Conservation (phyloP, 2,329 filamentous ascomycete species). For the Fusarium sp. region DNA sequence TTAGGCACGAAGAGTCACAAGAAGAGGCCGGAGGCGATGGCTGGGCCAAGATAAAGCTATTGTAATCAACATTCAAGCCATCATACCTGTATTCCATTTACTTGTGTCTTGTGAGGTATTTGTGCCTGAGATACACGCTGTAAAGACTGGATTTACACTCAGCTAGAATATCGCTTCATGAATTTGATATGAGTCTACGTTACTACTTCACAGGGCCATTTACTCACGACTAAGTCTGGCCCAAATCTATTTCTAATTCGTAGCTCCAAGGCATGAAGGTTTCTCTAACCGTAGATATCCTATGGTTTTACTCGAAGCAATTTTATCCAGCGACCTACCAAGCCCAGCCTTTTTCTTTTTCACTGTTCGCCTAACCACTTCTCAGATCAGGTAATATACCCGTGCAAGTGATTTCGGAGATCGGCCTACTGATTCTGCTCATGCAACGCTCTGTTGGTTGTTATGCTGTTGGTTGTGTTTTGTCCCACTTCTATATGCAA, state of each 20-base stretch:
- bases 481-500: conserved; percentile 12
- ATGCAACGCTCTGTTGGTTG: conserved; percentile 11
- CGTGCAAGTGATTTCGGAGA: rapidly evolving
- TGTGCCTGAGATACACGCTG: rapidly evolving
- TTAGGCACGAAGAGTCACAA: rapidly evolving
- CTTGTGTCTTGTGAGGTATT: rapidly evolving
- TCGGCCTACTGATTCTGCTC: not conserved
- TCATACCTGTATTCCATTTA: rapidly evolving
- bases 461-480: conserved; percentile 4
- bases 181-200: rapidly evolving
- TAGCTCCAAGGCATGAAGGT: not conserved
- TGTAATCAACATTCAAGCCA: rapidly evolving
- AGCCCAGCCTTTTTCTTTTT: not conserved
- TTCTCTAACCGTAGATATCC: not conserved
- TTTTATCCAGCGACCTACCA: too few relatives aligned
- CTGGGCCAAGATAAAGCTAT: rapidly evolving
- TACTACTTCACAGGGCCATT: rapidly evolving
- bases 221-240: not conserved
- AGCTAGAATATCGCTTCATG: rapidly evolving
- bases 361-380: not conserved
- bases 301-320: not conserved
- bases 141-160: not conserved
- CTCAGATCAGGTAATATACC: rapidly evolving
- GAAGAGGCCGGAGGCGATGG: rapidly evolving
- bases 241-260: rapidly evolving